Percentiles rank a stretch among this genome's conserved stretches.
phyloP scores from a whole-genome alignment of 1,139 yeast species.

The Geotrichum cucujoidarum region DNA sequence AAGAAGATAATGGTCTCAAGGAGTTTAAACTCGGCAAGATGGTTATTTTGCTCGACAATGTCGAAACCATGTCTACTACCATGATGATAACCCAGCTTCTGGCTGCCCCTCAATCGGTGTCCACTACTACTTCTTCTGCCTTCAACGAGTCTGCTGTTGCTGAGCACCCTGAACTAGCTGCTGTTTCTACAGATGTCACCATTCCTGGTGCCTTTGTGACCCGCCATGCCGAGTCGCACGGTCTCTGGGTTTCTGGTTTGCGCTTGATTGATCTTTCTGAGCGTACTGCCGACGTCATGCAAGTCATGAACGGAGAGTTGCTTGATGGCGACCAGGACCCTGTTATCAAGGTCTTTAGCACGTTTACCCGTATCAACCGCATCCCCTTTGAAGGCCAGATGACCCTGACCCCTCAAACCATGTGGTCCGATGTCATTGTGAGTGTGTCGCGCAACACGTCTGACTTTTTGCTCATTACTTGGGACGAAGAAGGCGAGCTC shows the following conservation, averaged over 20 bases:
- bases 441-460: conserved; percentile 15
- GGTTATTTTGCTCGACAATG: conserved; percentile 25
- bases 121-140: conserved; percentile 26
- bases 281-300: conserved; percentile 62
- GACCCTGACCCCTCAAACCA: conserved; percentile 46
- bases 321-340: conserved; percentile 43
- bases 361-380: conserved; percentile 49
- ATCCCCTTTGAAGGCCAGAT: conserved; percentile 51
- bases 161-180: conserved; percentile 18
- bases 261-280: conserved; percentile 58
- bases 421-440: conserved; percentile 33
- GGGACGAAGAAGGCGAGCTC: conserved; percentile 21
- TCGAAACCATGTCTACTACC: conserved; percentile 28
- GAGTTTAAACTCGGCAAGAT: conserved; percentile 21
- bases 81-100: conserved; percentile 37
- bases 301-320: conserved; percentile 47
- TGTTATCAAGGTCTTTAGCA: conserved; percentile 48
- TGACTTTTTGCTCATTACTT: conserved; percentile 24
- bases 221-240: conserved; percentile 25
- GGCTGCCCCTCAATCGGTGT: conserved; percentile 31
- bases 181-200: conserved; percentile 23
- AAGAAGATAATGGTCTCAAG: conserved; percentile 14
- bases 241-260: conserved; percentile 47
- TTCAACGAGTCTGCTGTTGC: conserved; percentile 19
- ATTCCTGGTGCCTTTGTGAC: conserved; percentile 24